A percentile compares a stretch with the other conserved stretches of the same genome.
phyloP scores from a whole-genome alignment of 2,329 filamentous ascomycete genomes.

The Hymenoscyphus occultus region DNA sequence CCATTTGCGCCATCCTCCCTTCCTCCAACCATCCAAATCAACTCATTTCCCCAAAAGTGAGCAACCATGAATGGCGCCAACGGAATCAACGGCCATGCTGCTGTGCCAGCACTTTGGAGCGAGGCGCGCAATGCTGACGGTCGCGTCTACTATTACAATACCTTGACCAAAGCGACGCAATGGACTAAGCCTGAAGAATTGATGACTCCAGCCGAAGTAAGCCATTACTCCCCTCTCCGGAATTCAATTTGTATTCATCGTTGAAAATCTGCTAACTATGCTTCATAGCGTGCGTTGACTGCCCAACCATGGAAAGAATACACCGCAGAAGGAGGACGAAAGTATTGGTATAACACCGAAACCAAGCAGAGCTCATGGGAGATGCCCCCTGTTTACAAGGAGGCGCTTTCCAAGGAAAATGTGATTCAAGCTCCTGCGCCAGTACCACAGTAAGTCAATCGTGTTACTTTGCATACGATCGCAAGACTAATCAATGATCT shows the following conservation, averaged over 20 bases:
- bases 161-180: conserved; percentile 79
- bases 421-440: conserved; percentile 40
- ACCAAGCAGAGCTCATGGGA: conserved; percentile 93
- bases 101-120: conserved; percentile 63
- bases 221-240: conserved; percentile 23
- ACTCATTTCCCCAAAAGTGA: conserved; percentile 3
- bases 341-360: conserved; percentile 95
- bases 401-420: conserved; percentile 61
- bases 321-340: conserved; percentile 77
- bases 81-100: conserved; percentile 34
- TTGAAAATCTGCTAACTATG: conserved; percentile 14
- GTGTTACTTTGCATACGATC: neutral
- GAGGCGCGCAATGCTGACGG: conserved; percentile 80
- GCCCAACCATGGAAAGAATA: conserved; percentile 93
- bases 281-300: conserved; percentile 66
- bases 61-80: conserved; percentile 33
- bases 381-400: conserved; percentile 81
- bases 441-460: conserved; percentile 43
- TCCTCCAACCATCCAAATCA: conserved; percentile 9
- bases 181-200: conserved; percentile 93
- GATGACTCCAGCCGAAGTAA: conserved; percentile 78
- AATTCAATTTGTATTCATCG: conserved; percentile 18
- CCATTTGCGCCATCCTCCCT: neutral
- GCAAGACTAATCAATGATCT: conserved; percentile 15
- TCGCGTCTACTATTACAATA: conserved; percentile 87